A percentile compares a stretch with the other conserved stretches of the same genome.
phyloP scores from a whole-genome alignment of 768 basidiomycete species.

The Podaxis sp. region DNA sequence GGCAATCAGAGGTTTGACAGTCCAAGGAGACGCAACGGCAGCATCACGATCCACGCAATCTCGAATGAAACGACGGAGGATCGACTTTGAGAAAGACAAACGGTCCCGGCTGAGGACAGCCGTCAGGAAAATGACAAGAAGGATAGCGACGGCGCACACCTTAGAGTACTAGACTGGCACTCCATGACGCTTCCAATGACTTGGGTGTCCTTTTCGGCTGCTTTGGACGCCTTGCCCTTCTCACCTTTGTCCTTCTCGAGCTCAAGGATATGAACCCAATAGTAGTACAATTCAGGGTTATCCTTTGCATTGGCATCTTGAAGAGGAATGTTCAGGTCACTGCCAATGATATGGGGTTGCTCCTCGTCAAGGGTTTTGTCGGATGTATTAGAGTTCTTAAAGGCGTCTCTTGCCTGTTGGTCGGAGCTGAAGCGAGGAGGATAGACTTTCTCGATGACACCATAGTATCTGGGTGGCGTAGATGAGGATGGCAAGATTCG shows the following conservation, averaged over 20 bases:
- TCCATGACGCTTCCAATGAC: constrained; percentile 81
- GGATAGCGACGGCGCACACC: constrained; percentile 43
- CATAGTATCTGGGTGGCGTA: constrained; percentile 64
- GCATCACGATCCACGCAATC: constrained; percentile 94
- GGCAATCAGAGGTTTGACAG: constrained; percentile 84
- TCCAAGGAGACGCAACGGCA: constrained; percentile 94
- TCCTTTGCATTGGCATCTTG: constrained; percentile 74
- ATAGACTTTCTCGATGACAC: constrained; percentile 75
- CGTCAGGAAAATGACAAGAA: constrained; percentile 9
- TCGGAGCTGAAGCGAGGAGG: constrained; percentile 58
- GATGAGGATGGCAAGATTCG: constrained; percentile 7
- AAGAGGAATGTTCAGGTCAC: constrained; percentile 72
- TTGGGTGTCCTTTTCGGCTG: constrained; percentile 52
- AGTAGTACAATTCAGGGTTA: constrained; percentile 81
- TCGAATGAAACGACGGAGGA: constrained; percentile 92
- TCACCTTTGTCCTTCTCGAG: constrained; percentile 69
- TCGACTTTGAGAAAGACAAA: constrained; percentile 93
- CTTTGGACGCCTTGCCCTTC: constrained; percentile 55
- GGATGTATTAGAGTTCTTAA: constrained; percentile 47
- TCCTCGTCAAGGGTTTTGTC: constrained; percentile 43
- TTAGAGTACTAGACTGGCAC: constrained; percentile 77
- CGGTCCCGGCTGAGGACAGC: constrained; percentile 76
- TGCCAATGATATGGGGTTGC: constrained; percentile 67
- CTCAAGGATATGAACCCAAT: constrained; percentile 85
- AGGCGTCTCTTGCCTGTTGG: constrained; percentile 47